phyloP scores from a whole-genome alignment of 495 filamentous ascomycete species.

The Penicillium desertorum region DNA sequence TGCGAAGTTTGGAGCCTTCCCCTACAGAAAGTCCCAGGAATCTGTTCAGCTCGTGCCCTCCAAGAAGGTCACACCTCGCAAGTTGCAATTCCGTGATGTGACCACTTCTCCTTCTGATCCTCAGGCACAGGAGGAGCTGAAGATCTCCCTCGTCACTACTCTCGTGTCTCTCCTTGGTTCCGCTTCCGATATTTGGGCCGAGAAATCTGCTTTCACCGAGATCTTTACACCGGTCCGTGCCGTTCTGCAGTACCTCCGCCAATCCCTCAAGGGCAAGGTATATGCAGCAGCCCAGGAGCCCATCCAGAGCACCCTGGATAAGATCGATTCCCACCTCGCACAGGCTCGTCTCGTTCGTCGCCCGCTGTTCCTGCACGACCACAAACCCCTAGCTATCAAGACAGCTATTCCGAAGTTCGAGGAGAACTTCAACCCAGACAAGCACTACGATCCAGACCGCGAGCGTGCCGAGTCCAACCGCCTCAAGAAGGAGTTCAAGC shows the following conservation, averaged over 20 bases:
- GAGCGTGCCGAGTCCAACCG: constrained; percentile 80
- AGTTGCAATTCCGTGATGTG: constrained; percentile 58
- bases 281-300: constrained; percentile 39
- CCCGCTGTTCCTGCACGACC: constrained; percentile 84
- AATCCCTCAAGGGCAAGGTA: constrained; percentile 51
- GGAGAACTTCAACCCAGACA: constrained; percentile 87
- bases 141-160: constrained; percentile 58
- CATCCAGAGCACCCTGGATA: constrained; percentile 38
- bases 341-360: constrained; percentile 63
- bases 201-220: constrained; percentile 69
- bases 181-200: constrained; percentile 62
- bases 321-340: constrained; percentile 49
- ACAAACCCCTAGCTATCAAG: constrained; percentile 84
- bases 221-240: constrained; percentile 61
- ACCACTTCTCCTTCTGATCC: constrained; percentile 21
- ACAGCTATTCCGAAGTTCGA: constrained; percentile 93
- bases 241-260: constrained; percentile 56
- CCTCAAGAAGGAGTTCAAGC: constrained; percentile 85
- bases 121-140: constrained; percentile 46
- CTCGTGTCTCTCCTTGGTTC: constrained; percentile 56
- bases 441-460: constrained; percentile 91
- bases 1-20: constrained; percentile 54
- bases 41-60: constrained; percentile 50
- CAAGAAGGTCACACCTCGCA: constrained; percentile 28
- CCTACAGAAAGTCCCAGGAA: constrained; percentile 55